phyloP scores from a whole-genome alignment of 257 asterid species.

The Solanum chmielewskii region DNA sequence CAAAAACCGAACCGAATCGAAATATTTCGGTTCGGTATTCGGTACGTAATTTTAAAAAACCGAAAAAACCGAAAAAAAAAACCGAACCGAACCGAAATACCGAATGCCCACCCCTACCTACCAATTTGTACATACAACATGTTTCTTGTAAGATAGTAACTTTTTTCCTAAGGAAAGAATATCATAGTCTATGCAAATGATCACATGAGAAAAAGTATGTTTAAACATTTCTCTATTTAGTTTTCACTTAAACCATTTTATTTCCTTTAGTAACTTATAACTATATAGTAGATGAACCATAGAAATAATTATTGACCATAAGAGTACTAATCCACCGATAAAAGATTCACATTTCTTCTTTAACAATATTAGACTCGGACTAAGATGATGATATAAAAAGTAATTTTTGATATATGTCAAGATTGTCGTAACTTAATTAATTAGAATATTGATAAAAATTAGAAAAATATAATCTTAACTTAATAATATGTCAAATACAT shows the following conservation, averaged over 20 bases:
- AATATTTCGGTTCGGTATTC: too few relatives aligned
- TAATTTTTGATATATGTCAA: not conserved
- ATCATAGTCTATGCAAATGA: not conserved
- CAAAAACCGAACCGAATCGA: too few relatives aligned
- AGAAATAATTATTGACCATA: not conserved
- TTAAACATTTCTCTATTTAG: not conserved
- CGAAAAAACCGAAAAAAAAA: too few relatives aligned
- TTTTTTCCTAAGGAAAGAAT: not conserved
- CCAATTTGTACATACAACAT: not conserved
- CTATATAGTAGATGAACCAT: not conserved
- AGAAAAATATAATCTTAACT: too few relatives aligned
- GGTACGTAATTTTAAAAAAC: too few relatives aligned
- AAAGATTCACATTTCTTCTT: not conserved
- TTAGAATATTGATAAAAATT: not conserved
- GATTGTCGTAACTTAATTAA: too few relatives aligned
- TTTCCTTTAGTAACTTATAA: not conserved
- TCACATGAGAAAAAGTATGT: not conserved
- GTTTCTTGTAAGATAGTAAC: not conserved
- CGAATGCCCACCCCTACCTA: not conserved
- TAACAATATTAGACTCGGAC: too few relatives aligned
- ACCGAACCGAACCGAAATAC: too few relatives aligned
- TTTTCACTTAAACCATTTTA: not conserved
- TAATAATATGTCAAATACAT: too few relatives aligned
- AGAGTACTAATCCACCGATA: not conserved
- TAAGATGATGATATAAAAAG: not conserved